Base-by-base conservation (phyloP, 2,329 filamentous ascomycete genomes). In the Penicillium sp. region DNA sequence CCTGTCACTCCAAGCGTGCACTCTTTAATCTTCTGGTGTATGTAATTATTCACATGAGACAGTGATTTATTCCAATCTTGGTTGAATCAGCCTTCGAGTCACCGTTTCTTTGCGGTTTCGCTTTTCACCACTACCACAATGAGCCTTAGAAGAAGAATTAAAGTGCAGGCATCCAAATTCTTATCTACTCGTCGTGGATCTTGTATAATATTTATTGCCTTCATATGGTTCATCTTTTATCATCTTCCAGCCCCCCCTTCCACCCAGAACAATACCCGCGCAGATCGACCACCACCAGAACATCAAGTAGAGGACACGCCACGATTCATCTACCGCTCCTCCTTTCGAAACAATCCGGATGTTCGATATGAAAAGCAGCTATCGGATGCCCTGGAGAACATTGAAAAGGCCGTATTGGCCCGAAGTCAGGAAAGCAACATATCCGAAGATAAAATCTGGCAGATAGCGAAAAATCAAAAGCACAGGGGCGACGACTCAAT, bases 111-210 rank as follows among this genome's bases (percentile, higher is more conserved):
- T 37, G 6, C 12, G n/a, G 22, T 4, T 42, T 12, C 13, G 2
- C 2, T 28, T 37, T 26, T 21, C n/a, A 15, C n/a, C 7, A 21
- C 43, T 26, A 24, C 12, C 43, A 37, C 13, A 1, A 45, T 45
- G 43, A 28, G n/a, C n/a, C 3, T 19, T 7, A 19, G 13, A 21
- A 37, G 32, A n/a, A 24, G n/a, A n/a, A n/a, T 12, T 3, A 28
- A 10, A 8, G 3, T 24, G 17, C 32, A 29, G 12, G 13, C 17
- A 15, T 7, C 22, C 35, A 37, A 1, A 15, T 4, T 6, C 9
- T 4, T 21, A 6, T 15, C 19, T n/a, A 45, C 32, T 37, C n/a
- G 43, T 8, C 32, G 32, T 21, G 75, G 49, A 69, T 71, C 33
- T 68, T 69, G n/a, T 12, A 21, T 45, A 15, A 1, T 35, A 8